Evolutionary conservation across 768 basidiomycete genomes (phyloP).

Genomic region (Collybia sp.): DNA sequence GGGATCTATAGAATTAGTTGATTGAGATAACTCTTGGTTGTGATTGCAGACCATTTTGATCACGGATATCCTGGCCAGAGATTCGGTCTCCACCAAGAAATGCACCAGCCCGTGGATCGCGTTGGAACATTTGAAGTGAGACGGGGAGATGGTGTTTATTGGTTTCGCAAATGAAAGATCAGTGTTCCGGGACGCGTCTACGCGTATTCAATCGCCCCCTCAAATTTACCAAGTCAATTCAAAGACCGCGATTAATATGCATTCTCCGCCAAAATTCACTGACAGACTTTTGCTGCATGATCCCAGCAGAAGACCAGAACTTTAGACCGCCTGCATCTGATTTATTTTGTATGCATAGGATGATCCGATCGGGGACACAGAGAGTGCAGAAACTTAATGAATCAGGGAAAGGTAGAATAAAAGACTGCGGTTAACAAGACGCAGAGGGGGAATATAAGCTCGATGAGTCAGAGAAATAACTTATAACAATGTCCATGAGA

Average conservation of each 20-base stretch:
- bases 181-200: constrained; percentile 14
- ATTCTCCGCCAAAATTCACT: no score
- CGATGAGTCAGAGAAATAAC: no score
- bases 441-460: no score
- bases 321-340: no score
- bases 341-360: no score
- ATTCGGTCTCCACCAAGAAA: constrained; percentile 94
- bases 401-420: no score
- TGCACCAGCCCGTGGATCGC: constrained; percentile 86
- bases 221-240: constrained; percentile 4
- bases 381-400: no score
- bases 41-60: constrained; percentile 82
- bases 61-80: constrained; percentile 92
- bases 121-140: constrained; percentile 65
- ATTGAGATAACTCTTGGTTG: background rate
- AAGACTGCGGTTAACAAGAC: no score
- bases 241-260: background rate
- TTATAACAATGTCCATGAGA: no score
- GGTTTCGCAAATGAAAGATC: background rate
- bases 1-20: constrained; percentile 5
- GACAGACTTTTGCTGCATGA: no score
- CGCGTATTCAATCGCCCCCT: constrained; percentile 19
- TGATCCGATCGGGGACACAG: no score
- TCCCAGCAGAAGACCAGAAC: no score
- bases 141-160: constrained; percentile 1